Evolutionary conservation across 345 rosid species (phyloP).

Genomic region (Linum lewisii): DNA sequence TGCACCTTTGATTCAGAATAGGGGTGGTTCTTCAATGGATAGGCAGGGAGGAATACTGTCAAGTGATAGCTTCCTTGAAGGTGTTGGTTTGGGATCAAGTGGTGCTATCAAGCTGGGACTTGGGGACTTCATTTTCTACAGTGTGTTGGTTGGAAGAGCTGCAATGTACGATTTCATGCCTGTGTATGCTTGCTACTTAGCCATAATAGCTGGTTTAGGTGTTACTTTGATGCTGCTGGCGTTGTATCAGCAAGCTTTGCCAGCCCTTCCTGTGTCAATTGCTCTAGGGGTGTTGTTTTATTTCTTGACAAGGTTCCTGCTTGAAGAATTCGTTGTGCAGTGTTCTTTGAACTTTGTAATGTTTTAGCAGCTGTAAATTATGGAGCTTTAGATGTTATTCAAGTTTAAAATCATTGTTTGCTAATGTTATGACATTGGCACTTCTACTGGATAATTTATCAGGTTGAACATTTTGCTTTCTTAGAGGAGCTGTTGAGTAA

Average conservation of each 20-base stretch:
- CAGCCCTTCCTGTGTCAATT: conserved; percentile 86
- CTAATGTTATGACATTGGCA: too few species aligned
- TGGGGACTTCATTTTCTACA: conserved; percentile 92
- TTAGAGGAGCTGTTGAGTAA: too few species aligned
- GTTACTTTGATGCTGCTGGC: conserved; percentile 75
- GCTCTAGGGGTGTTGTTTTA: conserved; percentile 73
- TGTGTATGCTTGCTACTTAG: conserved; percentile 86
- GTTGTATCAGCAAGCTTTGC: conserved; percentile 77
- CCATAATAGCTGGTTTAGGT: conserved; percentile 89
- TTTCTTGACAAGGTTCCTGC: conserved; percentile 54
- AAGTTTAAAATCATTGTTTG: too few species aligned
- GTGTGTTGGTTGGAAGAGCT: conserved; percentile 88
- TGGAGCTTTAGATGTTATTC: too few species aligned
- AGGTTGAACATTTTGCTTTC: too few species aligned
- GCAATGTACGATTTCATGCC: conserved; percentile 95
- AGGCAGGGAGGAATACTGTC: conserved; percentile 20
- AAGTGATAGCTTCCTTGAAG: conserved; percentile 52
- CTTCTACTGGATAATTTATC: too few species aligned
- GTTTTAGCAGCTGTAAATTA: conserved; percentile 37
- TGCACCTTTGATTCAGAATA: conserved; percentile 49
- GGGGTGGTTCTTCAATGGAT: conserved; percentile 15
- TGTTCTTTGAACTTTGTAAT: conserved; percentile 72
- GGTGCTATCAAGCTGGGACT: conserved; percentile 91
- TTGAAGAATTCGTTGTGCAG: conserved; percentile 63
- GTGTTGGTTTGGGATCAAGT: conserved; percentile 76